Evolutionary conservation across 768 basidiomycete genomes (phyloP).

Genomic region (Chlorophyllum brunneum): DNA sequence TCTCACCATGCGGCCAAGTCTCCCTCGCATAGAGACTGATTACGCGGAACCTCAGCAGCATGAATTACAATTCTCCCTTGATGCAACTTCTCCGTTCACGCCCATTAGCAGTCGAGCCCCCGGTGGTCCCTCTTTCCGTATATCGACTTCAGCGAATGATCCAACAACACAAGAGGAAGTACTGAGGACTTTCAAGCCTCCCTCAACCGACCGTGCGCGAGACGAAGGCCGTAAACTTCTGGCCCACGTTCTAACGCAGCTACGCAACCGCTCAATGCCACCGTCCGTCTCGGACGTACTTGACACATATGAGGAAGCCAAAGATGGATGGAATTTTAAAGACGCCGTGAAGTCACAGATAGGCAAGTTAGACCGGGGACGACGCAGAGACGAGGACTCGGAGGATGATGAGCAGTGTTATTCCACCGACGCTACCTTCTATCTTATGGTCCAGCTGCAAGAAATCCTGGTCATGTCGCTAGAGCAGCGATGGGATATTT

Average conservation of each 20-base stretch:
- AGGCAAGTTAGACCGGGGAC: constrained; percentile 7
- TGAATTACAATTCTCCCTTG: constrained; percentile 4
- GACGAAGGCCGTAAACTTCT: constrained; percentile 70
- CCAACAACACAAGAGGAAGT: neutral
- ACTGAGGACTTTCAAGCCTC: neutral
- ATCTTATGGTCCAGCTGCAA: constrained; percentile 59
- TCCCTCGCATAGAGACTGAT: constrained; percentile 13
- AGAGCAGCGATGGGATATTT: constrained; percentile 58
- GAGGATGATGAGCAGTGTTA: constrained; percentile 48
- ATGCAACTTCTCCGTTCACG: constrained; percentile 9
- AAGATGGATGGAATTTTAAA: constrained; percentile 37
- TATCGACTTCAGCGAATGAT: constrained; percentile 11
- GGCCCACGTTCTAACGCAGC: constrained; percentile 56
- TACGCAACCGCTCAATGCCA: constrained; percentile 54
- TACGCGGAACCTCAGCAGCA: neutral
- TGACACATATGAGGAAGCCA: constrained; percentile 40
- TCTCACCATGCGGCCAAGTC: neutral
- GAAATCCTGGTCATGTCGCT: constrained; percentile 55
- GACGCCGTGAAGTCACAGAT: constrained; percentile 22
- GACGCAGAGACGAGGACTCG: constrained; percentile 36
- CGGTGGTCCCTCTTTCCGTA: constrained; percentile 11
- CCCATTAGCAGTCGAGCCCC: constrained; percentile 6
- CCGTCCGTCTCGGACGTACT: constrained; percentile 47
- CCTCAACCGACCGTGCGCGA: constrained; percentile 24
- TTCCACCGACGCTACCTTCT: constrained; percentile 63